Evolutionary conservation across 2,329 filamentous ascomycete genomes (phyloP), one percentile per base, ranked within the genome.

Genomic region (Kalmusia sp.): DNA sequence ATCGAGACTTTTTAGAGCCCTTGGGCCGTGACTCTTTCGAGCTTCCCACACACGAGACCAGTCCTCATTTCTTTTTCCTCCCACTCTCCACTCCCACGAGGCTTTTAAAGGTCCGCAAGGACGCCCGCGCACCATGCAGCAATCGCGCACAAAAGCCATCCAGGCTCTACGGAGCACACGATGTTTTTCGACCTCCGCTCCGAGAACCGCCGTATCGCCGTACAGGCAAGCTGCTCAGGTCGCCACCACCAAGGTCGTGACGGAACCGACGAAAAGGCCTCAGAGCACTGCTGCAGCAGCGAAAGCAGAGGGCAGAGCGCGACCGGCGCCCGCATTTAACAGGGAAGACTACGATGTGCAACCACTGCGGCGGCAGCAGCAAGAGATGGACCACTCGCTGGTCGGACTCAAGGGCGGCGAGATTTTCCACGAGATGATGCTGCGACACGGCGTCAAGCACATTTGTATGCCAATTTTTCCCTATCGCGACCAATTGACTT

Each of bases 361-460:
- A 62, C 79, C 78, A 35, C 66, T 81, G 62, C 73, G 75, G 68
- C 77, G 76, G 48, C 70, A 73, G 54, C 71, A 76, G 49, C 79
- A 76, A 19, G 79, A 80, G 63, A 79, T 82, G 79, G 80, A 82
- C 69, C 79, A 82, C 64, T 80, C 78, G 55, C 96, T 98, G 76
- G 92, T 98, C 70, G 93, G 93, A 59, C 93, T 93, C 83, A 96
- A 87, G 44, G 93, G 95, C 72, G 95, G 95, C 72, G 89, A 97
- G 77, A 97, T 98, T 67, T 96, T 98, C 78, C 93, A 98, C 77
- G 93, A 98, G 79, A 98, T 98, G 93, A 97, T 99, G 93, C 83
- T 96, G 57, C 85, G 93, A 70, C 90, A 93, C 67, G 85, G 83
- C 65, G 93, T 99, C 51, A 95, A 97, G 80, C 92, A 97, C 76